These are phyloP conservation scores for Mycena crocata DNA, from an alignment of 768 basidiomycete species.

Conservation along the genomic window DNA sequence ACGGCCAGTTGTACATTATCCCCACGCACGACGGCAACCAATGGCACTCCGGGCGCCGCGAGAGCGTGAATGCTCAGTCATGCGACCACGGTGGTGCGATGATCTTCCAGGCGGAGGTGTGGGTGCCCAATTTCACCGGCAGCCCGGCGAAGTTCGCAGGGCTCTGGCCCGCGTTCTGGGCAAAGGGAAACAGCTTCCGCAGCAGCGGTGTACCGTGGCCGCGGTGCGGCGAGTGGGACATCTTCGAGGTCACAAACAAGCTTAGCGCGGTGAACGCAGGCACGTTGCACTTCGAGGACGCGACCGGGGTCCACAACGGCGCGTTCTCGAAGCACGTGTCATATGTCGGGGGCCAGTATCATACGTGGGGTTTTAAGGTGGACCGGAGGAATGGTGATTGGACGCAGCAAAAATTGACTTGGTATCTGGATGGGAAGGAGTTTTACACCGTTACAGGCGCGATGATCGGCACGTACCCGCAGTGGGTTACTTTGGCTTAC, in stretches of 20 bases:
- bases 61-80: not conserved
- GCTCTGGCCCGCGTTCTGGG: slow-evolving; percentile 10
- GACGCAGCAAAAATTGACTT: slow-evolving; percentile 5
- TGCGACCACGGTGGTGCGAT: slow-evolving; percentile 10
- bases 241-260: slow-evolving; percentile 7
- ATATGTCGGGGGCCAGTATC: slow-evolving; percentile 7
- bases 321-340: not conserved
- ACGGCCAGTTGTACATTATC: slow-evolving; percentile 16
- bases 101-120: slow-evolving; percentile 8
- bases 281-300: not conserved
- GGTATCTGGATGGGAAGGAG: not conserved
- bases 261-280: not conserved
- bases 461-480: not conserved
- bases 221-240: slow-evolving; percentile 9
- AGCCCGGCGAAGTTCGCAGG: not conserved
- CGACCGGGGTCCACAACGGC: too few species aligned
- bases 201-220: slow-evolving; percentile 2
- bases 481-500: too few species aligned
- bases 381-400: slow-evolving; percentile 4
- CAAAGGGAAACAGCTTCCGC: not conserved
- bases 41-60: not conserved
- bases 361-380: slow-evolving; percentile 15
- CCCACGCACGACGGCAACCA: not conserved
- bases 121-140: slow-evolving; percentile 8
- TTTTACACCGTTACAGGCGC: slow-evolving; percentile 1